phyloP scores from a whole-genome alignment of 2,329 filamentous ascomycete genomes.

The Colletotrichum cuscutae region DNA sequence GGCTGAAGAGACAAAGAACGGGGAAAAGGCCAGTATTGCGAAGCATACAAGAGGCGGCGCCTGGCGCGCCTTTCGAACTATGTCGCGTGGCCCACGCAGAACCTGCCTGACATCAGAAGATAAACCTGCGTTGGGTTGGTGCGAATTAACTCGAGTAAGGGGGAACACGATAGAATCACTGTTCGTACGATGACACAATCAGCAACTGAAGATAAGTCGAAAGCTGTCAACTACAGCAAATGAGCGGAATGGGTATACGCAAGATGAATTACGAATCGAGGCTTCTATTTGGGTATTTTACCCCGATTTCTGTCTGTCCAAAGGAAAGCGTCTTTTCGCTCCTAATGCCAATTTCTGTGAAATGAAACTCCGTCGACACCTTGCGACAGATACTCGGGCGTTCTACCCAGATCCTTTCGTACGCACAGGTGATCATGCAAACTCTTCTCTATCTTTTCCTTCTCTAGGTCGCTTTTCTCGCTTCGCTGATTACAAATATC shows the following conservation, averaged over 20 bases:
- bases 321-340: neutral
- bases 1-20: too few species aligned
- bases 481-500: constrained; percentile 24
- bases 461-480: neutral
- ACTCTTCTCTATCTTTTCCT: neutral
- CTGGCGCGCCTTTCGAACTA: too few species aligned
- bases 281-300: constrained; percentile 33
- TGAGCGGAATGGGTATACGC: neutral
- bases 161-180: too few species aligned
- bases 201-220: neutral
- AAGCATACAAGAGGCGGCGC: too few species aligned
- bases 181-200: too few species aligned
- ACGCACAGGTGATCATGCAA: neutral
- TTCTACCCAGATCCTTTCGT: neutral
- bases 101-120: too few species aligned
- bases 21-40: too few species aligned
- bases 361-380: neutral
- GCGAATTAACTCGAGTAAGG: too few species aligned
- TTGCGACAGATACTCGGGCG: neutral
- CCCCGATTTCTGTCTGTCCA: constrained; percentile 25
- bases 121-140: too few species aligned
- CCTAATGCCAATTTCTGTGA: constrained; percentile 1
- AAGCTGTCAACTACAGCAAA: neutral
- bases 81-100: too few species aligned
- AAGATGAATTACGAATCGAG: constrained; percentile 12